phyloP scores from a whole-genome alignment of 495 filamentous ascomycete genomes.

The Lasiosphaeria hispida region DNA sequence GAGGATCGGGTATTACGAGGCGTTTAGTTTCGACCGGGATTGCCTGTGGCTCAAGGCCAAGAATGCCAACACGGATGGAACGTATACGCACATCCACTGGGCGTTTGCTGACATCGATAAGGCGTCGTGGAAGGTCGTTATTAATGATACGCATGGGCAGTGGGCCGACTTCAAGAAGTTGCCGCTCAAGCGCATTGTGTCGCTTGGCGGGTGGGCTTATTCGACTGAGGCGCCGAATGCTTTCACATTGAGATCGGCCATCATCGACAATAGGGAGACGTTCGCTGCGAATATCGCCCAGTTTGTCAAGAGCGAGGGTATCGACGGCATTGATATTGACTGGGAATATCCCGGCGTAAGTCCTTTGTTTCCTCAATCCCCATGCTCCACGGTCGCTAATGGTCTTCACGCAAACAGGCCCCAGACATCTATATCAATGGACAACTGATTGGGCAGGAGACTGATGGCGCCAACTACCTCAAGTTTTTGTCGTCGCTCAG shows the following conservation, averaged over 20 bases:
- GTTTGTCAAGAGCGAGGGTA: conserved; percentile 27
- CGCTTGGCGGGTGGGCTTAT: conserved; percentile 39
- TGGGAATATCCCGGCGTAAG: conserved; percentile 37
- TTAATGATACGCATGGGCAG: conserved; percentile 20
- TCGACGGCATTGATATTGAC: conserved; percentile 38
- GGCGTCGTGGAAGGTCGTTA: conserved; percentile 14
- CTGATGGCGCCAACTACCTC: conserved; percentile 21
- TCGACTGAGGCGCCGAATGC: conserved; percentile 30
- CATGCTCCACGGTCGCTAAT: too few relatives aligned
- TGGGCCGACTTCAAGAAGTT: conserved; percentile 25
- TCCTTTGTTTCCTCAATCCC: too few relatives aligned
- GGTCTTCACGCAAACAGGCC: too few relatives aligned
- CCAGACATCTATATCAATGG: too few relatives aligned
- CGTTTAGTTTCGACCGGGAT: conserved; percentile 23
- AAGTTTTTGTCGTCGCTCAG: conserved; percentile 16
- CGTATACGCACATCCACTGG: conserved; percentile 30
- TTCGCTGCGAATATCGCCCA: conserved; percentile 29
- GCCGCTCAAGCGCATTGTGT: conserved; percentile 28
- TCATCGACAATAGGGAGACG: conserved; percentile 24
- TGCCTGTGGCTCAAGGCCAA: conserved; percentile 27
- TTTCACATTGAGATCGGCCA: conserved; percentile 27
- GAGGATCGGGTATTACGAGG: conserved; percentile 32
- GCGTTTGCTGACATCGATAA: conserved; percentile 24
- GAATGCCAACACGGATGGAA: conserved; percentile 10
- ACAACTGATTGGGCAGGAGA: too few relatives aligned